These are phyloP conservation scores for Smallanthus sonchifolius DNA, from an alignment of 129 eudicot species.

Conservation along the genomic window DNA sequence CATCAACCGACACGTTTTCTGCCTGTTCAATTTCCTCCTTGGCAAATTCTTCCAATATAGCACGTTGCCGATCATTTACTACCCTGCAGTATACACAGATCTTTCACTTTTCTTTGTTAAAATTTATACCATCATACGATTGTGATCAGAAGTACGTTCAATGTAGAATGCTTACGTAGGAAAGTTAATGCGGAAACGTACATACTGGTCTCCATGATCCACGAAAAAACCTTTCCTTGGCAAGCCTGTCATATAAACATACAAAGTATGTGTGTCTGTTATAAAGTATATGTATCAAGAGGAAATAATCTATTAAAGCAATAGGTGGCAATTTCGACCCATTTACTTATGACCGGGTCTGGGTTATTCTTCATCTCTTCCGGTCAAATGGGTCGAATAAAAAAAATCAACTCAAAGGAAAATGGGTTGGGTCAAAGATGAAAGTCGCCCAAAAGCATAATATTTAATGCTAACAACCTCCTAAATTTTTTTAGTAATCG, in stretches of 20 bases:
- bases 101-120: background rate
- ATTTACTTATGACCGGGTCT: background rate
- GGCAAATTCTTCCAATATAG: constrained; percentile 85
- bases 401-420: background rate
- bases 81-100: constrained; percentile 37
- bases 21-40: constrained; percentile 62
- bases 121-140: background rate
- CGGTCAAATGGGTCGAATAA: background rate
- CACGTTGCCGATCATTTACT: constrained; percentile 80
- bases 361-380: background rate
- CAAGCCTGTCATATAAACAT: constrained; percentile 50
- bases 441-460: background rate
- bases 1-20: constrained; percentile 41
- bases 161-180: constrained; percentile 48
- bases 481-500: background rate
- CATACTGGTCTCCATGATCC: constrained; percentile 81
- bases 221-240: constrained; percentile 60
- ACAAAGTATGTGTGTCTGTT: background rate
- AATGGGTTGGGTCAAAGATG: background rate
- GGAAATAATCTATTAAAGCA: background rate
- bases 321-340: background rate
- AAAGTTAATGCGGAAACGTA: constrained; percentile 68
- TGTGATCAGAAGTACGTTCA: background rate
- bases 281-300: background rate
- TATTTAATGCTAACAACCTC: background rate